These are phyloP conservation scores for Xylaria intraflava DNA, from an alignment of 495 filamentous ascomycete genomes.

Conservation along the genomic window DNA sequence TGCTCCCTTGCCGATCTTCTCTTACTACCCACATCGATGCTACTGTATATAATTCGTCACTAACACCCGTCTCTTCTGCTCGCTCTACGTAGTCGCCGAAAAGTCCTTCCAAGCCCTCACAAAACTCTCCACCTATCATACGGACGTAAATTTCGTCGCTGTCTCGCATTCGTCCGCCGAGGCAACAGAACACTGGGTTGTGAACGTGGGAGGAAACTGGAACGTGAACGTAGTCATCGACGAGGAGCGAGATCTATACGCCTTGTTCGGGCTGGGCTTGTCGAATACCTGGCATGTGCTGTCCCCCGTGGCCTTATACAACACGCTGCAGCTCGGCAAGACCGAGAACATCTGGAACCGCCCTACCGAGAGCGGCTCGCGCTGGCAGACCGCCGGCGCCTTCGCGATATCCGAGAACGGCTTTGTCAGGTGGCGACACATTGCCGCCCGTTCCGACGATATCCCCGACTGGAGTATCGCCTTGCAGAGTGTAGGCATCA, in stretches of 20 bases:
- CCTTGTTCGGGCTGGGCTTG: slow-evolving; percentile 49
- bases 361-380: slow-evolving; percentile 46
- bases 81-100: slow-evolving; percentile 42
- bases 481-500: slow-evolving; percentile 21
- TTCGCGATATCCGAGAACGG: slow-evolving; percentile 49
- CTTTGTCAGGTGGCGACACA: slow-evolving; percentile 40
- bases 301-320: slow-evolving; percentile 39
- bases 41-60: neutral
- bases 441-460: slow-evolving; percentile 40
- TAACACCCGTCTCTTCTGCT: neutral
- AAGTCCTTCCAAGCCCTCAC: slow-evolving; percentile 48
- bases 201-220: slow-evolving; percentile 45
- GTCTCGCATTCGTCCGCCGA: slow-evolving; percentile 48
- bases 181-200: slow-evolving; percentile 50
- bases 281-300: slow-evolving; percentile 47
- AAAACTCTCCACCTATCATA: slow-evolving; percentile 36
- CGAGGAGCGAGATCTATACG: slow-evolving; percentile 43
- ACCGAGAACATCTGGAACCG: slow-evolving; percentile 52
- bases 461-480: slow-evolving; percentile 45
- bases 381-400: slow-evolving; percentile 53
- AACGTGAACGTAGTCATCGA: slow-evolving; percentile 50
- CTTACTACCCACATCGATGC: neutral
- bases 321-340: slow-evolving; percentile 41
- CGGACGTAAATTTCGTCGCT: slow-evolving; percentile 48
- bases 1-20: neutral